A percentile compares a stretch with the other conserved stretches of the same genome.
phyloP scores from a whole-genome alignment of 164 flowering plant species.

The Berberis vulgaris region DNA sequence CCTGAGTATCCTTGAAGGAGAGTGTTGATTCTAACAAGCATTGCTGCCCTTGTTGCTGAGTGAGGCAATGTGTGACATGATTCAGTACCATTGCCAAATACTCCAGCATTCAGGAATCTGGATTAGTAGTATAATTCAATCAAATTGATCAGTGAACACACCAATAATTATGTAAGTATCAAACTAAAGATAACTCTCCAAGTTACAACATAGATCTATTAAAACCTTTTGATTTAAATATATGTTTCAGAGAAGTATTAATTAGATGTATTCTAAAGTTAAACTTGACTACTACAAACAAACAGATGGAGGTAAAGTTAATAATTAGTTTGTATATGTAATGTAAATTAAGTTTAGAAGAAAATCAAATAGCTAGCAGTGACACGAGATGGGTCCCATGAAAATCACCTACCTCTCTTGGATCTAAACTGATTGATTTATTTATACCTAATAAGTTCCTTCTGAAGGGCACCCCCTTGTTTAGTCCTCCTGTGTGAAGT shows the following conservation, averaged over 20 bases:
- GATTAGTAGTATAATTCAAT: neutral
- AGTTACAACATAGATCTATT: no score
- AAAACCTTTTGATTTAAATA: no score
- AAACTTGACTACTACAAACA: no score
- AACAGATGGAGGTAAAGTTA: no score
- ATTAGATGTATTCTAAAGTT: no score
- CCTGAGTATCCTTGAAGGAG: conserved; percentile 71
- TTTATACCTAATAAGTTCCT: conserved; percentile 48
- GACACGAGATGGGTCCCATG: neutral
- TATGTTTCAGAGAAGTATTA: no score
- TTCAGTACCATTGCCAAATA: conserved; percentile 46
- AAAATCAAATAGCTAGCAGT: no score
- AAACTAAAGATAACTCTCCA: no score
- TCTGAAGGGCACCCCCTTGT: conserved; percentile 51
- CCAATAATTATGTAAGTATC: neutral
- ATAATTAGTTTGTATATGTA: no score
- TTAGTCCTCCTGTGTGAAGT: conserved; percentile 60
- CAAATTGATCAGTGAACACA: neutral
- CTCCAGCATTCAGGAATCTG: conserved; percentile 63
- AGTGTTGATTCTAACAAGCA: conserved; percentile 60
- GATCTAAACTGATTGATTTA: neutral
- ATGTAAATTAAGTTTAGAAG: no score
- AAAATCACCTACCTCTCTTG: neutral
- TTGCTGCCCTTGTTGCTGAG: conserved; percentile 52
- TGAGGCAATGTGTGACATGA: conserved; percentile 38